phyloP scores from a whole-genome alignment of 2,329 filamentous ascomycete genomes.

The Nemania sp. region DNA sequence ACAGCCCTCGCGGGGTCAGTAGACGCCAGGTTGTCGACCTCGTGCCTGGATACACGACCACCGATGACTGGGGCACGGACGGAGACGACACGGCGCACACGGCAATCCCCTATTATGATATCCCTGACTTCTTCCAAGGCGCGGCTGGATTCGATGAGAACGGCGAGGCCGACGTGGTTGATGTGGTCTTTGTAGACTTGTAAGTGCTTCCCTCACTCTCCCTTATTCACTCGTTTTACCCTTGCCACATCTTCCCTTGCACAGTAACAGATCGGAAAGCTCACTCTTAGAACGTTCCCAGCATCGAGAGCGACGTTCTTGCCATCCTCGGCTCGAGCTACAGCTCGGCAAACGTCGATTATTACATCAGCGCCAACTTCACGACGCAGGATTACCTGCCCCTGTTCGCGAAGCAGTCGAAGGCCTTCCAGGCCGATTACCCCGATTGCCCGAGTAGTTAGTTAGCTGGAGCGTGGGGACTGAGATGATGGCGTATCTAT shows the following conservation, averaged over 20 bases:
- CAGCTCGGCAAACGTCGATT: constrained; percentile 42
- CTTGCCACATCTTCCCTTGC: not conserved
- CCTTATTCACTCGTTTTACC: not conserved
- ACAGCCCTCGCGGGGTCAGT: constrained; percentile 40
- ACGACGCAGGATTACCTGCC: constrained; percentile 47
- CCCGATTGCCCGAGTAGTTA: constrained; percentile 42
- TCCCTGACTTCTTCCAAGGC: constrained; percentile 56
- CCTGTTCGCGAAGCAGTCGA: constrained; percentile 44
- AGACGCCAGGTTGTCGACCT: constrained; percentile 54
- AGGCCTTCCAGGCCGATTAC: constrained; percentile 43
- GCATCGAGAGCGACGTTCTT: constrained; percentile 46
- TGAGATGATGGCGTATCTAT: not conserved
- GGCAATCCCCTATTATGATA: constrained; percentile 50
- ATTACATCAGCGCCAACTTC: constrained; percentile 48
- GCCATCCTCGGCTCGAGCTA: constrained; percentile 44
- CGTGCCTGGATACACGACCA: constrained; percentile 57
- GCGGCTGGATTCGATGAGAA: constrained; percentile 52
- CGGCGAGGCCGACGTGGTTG: constrained; percentile 51
- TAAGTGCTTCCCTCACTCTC: constrained; percentile 33
- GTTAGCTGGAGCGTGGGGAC: not conserved
- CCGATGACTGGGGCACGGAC: constrained; percentile 60
- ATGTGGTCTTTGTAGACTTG: constrained; percentile 60
- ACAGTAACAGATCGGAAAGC: not conserved
- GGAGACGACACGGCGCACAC: constrained; percentile 61
- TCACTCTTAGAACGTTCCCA: constrained; percentile 21